phyloP scores from a whole-genome alignment of 1,139 yeast genomes.

The Arxiozyma slooffiae region DNA sequence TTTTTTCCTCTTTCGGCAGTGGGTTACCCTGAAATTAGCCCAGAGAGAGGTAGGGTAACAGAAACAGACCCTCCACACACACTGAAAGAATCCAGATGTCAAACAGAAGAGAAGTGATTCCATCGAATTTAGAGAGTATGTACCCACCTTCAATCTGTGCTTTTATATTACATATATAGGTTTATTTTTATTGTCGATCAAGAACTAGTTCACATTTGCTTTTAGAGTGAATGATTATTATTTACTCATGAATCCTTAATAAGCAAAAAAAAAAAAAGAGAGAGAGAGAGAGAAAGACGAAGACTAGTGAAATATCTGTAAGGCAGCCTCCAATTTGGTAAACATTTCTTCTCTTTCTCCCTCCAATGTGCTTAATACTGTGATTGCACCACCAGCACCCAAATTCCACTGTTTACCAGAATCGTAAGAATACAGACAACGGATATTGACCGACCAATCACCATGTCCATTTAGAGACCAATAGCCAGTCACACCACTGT shows the following conservation, averaged over 20 bases:
- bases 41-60: background rate
- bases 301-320: slow-evolving; percentile 43
- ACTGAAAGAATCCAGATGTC: too few relatives aligned
- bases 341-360: slow-evolving; percentile 94
- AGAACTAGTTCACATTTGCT: too few relatives aligned
- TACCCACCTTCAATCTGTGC: too few relatives aligned
- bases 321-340: slow-evolving; percentile 67
- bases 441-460: slow-evolving; percentile 92
- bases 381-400: slow-evolving; percentile 98
- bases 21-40: background rate
- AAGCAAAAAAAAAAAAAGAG: too few relatives aligned
- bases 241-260: background rate
- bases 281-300: too few relatives aligned
- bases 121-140: too few relatives aligned
- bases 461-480: slow-evolving; percentile 84
- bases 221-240: too few relatives aligned
- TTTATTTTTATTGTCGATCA: too few relatives aligned
- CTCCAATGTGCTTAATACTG: slow-evolving; percentile 68
- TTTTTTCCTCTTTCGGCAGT: background rate
- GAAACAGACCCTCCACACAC: too few relatives aligned
- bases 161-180: too few relatives aligned
- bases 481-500: slow-evolving; percentile 92
- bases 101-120: too few relatives aligned
- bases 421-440: slow-evolving; percentile 66
- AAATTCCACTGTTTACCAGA: slow-evolving; percentile 53